A percentile compares a stretch with the other conserved stretches of the same genome.
Conservation (phyloP, 257 asterid genomes). For the Fraxinus excelsior region DNA sequence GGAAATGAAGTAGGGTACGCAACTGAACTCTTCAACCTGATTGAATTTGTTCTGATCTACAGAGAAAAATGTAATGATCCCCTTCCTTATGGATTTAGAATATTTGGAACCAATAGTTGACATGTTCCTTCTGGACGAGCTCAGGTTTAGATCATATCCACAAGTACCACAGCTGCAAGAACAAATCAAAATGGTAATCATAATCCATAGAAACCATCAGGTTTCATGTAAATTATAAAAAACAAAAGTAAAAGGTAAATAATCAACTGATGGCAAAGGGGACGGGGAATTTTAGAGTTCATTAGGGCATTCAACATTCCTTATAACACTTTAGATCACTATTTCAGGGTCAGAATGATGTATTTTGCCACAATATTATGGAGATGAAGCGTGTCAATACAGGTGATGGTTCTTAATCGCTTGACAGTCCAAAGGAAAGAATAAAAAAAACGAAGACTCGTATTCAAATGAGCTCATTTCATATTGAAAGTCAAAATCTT, state of each 20-base stretch:
- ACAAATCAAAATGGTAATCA: slow-evolving; percentile 18
- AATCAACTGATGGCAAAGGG: neutral
- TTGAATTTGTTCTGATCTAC: slow-evolving; percentile 78
- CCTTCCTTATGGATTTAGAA: slow-evolving; percentile 71
- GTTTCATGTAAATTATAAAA: neutral
- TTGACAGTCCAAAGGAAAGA: neutral
- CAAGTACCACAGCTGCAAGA: slow-evolving; percentile 85
- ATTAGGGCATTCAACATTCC: slow-evolving; percentile 1
- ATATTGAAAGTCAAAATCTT: neutral
- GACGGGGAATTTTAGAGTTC: neutral
- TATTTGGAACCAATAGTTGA: slow-evolving; percentile 77
- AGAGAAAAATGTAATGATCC: slow-evolving; percentile 74
- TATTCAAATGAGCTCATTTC: neutral
- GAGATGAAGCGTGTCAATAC: neutral
- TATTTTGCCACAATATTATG: neutral
- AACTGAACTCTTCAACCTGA: slow-evolving; percentile 56
- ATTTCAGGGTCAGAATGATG: neutral
- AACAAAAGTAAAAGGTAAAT: neutral
- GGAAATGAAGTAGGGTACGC: slow-evolving; percentile 60
- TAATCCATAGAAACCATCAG: slow-evolving; percentile 1
- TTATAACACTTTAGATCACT: neutral
- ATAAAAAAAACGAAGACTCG: neutral
- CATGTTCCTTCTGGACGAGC: slow-evolving; percentile 79
- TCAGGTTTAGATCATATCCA: slow-evolving; percentile 72
- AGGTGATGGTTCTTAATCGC: neutral